Conservation (phyloP, 306 rosid genomes). For the Medicago ruthenica region DNA sequence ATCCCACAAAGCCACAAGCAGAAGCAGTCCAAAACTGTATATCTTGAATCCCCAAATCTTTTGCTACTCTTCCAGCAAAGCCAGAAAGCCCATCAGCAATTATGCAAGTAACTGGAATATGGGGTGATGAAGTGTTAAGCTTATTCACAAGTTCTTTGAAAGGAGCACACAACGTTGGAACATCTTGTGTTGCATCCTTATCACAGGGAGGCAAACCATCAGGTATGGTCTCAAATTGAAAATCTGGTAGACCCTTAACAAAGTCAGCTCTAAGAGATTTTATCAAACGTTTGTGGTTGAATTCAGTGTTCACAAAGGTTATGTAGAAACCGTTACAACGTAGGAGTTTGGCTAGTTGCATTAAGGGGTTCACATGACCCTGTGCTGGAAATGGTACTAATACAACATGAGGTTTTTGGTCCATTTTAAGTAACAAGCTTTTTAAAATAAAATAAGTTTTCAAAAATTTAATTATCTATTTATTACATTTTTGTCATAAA, state of each 20-base stretch:
- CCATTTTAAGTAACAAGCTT: background rate
- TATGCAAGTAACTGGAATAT: background rate
- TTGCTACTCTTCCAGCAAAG: background rate
- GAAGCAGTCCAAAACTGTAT: background rate
- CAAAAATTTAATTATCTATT: too few species aligned
- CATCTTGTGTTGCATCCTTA: background rate
- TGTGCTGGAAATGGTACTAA: background rate
- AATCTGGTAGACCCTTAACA: background rate
- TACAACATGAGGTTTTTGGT: background rate
- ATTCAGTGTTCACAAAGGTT: background rate
- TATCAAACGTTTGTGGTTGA: background rate
- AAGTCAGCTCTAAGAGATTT: background rate
- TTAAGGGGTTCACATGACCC: background rate
- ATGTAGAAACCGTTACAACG: background rate
- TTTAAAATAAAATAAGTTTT: too few species aligned
- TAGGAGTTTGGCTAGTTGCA: background rate
- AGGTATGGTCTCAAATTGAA: background rate
- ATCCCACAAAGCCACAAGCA: background rate
- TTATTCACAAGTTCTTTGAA: background rate
- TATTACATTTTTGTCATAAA: too few species aligned
- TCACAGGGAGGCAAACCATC: background rate
- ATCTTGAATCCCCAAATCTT: background rate
- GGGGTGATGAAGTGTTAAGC: background rate
- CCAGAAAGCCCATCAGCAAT: background rate
- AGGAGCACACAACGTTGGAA: background rate